Base-by-base conservation (phyloP, 2,329 filamentous ascomycete genomes). In the Beauveria pseudobassiana region DNA sequence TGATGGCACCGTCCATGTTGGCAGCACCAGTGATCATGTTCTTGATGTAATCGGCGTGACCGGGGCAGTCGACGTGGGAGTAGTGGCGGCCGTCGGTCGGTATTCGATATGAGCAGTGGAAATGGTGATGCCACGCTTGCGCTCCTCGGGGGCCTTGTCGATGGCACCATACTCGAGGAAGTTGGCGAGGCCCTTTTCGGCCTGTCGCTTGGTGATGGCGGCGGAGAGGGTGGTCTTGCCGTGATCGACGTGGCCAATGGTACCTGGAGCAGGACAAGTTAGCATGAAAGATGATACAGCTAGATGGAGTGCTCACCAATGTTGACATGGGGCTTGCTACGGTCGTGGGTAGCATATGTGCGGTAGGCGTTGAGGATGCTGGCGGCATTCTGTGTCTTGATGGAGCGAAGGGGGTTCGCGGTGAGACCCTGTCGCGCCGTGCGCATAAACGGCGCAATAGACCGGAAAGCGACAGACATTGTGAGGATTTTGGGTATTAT, bases 11-110 rank as follows among this genome's bases (percentile, higher is more conserved):
- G 72, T 99, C 95, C 95, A 99, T 99, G 83, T 92, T 96, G 72
- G 96, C 93, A 66, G 95, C 93, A 87, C 95, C 95, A 69, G 95
- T 99, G 78, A 99, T 99, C 95, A 99, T 99, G 88, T 99, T 99
- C 87, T 99, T 99, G 83, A 99, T 98, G 85, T 99, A 99, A 91
- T 99, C 95, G 79, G 95, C 95, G 88, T 99, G 95, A 80, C 95
- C 95, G 63, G 95, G 95, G 80, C 95, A 99, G 86, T 99, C 95
- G 82, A 99, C 95, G 86, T 99, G 95, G 72, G 95, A 95, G 81
- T 99, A 99, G 83, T 99, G 95, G 74, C 95, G 89, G 75, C 82
- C 83, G 0, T 96, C 91, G 76, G 95, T 99, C 70, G 91, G 83
- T 98, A 99, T 82, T 99, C 95, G 80, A 99, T 96, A 81, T 99